Evolutionary conservation across 768 basidiomycete species (phyloP), one percentile per base, ranked within the genome.

Genomic region (Hericium coralloides): DNA sequence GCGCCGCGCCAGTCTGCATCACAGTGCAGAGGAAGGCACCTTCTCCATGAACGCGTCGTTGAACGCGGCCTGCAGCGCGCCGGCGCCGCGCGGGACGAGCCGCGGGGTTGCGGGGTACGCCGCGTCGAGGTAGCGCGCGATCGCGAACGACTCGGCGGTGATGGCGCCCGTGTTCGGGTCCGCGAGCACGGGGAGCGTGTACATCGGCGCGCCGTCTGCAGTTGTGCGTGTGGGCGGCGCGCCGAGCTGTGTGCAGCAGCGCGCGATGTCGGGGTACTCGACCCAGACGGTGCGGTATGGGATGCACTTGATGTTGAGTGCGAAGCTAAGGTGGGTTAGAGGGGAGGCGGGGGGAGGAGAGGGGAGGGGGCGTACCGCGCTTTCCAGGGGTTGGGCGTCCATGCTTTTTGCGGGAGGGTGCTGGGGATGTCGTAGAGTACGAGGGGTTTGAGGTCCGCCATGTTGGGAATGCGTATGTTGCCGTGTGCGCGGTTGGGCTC

Each of bases 71-170:
- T 52, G 51, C 25, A 52, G 15, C 31, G 51, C 51, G 15, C n/a
- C 18, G 2, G 31, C 37, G 17, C 51, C 51, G 8, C n/a, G 25
- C 17, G 51, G 51, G 26, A 52, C 12, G 18, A 52, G 31, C 14
- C 31, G 51, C 25, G n/a, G 17, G 8, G n/a, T 37, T 4, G 15
- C 36, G 26, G 51, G 51, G 18, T 52, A 52, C 31, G 14, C 12
- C 15, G 2, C n/a, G 26, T 52, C 51, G 51, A 52, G 51, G 38
- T 52, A 38, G 3, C 2, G 23, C 51, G 60, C 59, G 47, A 67
- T 67, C 4, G 59, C 62, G 38, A 67, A 59, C 0, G 80, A 81
- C 26, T 82, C 77, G 10, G 73, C 58, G 37, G 82, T 36, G 8
- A 66, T 55, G 2, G 52, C 22, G 14, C 31, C 39, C 6, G 58